phyloP scores from a whole-genome alignment of 1,284 basidiomycete genomes.

The Apiotrichum montevideense region DNA sequence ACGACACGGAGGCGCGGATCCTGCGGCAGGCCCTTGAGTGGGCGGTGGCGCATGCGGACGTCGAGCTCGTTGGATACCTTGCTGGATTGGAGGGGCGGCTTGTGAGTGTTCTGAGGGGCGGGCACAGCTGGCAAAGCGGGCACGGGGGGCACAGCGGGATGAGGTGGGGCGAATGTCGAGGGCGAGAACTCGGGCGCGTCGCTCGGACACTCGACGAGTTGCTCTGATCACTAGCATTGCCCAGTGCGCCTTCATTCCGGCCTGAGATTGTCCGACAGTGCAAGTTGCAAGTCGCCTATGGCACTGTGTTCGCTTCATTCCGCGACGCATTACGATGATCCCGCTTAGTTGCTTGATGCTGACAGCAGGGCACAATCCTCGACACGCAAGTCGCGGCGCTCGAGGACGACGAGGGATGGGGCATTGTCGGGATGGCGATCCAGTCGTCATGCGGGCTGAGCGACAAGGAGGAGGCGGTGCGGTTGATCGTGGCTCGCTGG shows the following conservation, averaged over 20 bases:
- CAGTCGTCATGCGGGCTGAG: constrained; percentile 65
- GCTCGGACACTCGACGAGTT: too few relatives aligned
- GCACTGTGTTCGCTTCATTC: too few relatives aligned
- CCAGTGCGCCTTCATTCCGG: too few relatives aligned
- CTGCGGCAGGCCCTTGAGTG: constrained; percentile 35
- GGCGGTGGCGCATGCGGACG: constrained; percentile 35
- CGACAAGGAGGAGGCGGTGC: constrained; percentile 79
- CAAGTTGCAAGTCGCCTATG: too few relatives aligned
- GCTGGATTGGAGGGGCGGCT: constrained; percentile 22
- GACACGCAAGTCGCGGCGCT: constrained; percentile 30
- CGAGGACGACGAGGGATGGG: constrained; percentile 76
- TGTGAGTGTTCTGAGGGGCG: not conserved
- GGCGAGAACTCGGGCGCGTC: too few relatives aligned
- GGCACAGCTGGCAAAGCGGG: too few relatives aligned
- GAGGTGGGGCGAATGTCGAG: too few relatives aligned
- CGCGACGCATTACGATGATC: too few relatives aligned
- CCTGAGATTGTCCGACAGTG: too few relatives aligned
- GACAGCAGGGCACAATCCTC: constrained; percentile 28
- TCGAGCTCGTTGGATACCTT: constrained; percentile 36
- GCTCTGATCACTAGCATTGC: too few relatives aligned
- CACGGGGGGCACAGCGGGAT: too few relatives aligned
- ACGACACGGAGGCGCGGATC: constrained; percentile 18
- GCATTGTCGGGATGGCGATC: constrained; percentile 70
- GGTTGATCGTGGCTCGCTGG: constrained; percentile 70
- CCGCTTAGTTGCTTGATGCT: too few relatives aligned